A percentile compares a stretch with the other conserved stretches of the same genome.
phyloP scores from a whole-genome alignment of 176 grass and related monocot species.

The Avena eriantha region DNA sequence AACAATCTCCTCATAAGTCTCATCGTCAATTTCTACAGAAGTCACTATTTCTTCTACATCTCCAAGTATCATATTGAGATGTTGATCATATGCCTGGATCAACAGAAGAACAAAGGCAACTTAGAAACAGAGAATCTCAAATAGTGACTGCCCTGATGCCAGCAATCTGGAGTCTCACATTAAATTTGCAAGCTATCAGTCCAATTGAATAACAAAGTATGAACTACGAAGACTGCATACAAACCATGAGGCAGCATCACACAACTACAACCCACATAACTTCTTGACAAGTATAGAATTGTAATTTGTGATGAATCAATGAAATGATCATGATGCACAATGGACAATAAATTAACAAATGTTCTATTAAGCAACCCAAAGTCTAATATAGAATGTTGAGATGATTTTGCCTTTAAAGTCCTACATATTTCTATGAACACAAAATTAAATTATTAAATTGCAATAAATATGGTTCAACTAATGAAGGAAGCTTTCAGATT shows the following conservation, averaged over 20 bases:
- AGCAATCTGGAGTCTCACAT: not conserved
- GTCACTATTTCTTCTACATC: constrained; percentile 82
- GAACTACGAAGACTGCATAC: not conserved
- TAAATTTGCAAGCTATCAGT: not conserved
- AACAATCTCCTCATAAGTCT: constrained; percentile 88
- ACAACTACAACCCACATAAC: not conserved
- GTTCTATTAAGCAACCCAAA: not conserved
- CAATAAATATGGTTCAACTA: not conserved
- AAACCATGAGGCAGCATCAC: not conserved
- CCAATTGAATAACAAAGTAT: not conserved
- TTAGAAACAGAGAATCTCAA: constrained; percentile 1
- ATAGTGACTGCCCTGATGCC: not conserved
- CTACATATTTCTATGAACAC: not conserved
- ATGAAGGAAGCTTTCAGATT: not conserved
- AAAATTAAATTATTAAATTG: not conserved
- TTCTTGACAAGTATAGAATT: not conserved
- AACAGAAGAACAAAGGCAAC: not conserved
- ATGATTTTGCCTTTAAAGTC: not conserved
- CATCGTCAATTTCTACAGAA: constrained; percentile 78
- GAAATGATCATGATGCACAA: not conserved
- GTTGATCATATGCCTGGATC: constrained; percentile 82
- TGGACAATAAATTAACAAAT: not conserved
- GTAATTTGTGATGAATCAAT: not conserved
- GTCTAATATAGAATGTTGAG: not conserved
- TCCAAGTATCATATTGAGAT: constrained; percentile 88